Conservation (phyloP, 768 basidiomycete species). For the Macrolepiota dolichaula region DNA sequence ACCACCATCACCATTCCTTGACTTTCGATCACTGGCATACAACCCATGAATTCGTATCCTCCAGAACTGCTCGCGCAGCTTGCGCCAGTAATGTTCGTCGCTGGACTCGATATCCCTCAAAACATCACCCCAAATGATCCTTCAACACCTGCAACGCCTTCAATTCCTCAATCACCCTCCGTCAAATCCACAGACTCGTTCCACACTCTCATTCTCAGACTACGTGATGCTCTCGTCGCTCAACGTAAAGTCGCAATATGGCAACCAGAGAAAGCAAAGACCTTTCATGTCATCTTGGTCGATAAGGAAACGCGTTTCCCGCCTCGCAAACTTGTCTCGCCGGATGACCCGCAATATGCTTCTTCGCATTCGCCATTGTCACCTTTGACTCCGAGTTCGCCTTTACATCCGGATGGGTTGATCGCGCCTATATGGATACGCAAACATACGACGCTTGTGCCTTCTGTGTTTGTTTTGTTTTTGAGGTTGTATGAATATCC, state of each 20-base stretch:
- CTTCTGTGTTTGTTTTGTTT: slow-evolving; percentile 92
- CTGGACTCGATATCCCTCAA: slow-evolving; percentile 60
- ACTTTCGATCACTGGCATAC: not conserved
- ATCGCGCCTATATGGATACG: slow-evolving; percentile 98
- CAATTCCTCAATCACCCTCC: slow-evolving; percentile 21
- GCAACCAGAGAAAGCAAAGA: slow-evolving; percentile 66
- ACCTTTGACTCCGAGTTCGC: slow-evolving; percentile 83
- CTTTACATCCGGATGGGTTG: slow-evolving; percentile 90
- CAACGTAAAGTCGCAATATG: slow-evolving; percentile 68
- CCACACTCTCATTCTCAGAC: slow-evolving; percentile 47
- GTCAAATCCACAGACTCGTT: slow-evolving; percentile 58
- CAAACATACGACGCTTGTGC: slow-evolving; percentile 89
- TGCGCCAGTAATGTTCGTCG: slow-evolving; percentile 92
- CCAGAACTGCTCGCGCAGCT: slow-evolving; percentile 85
- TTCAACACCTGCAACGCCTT: slow-evolving; percentile 20
- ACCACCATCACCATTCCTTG: not conserved
- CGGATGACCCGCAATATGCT: slow-evolving; percentile 54
- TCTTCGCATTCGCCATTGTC: slow-evolving; percentile 88
- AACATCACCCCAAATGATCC: slow-evolving; percentile 21
- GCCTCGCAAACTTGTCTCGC: slow-evolving; percentile 70
- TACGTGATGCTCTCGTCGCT: slow-evolving; percentile 65
- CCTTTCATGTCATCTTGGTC: slow-evolving; percentile 83
- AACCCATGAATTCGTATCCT: slow-evolving; percentile 88
- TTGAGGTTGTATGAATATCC: slow-evolving; percentile 75
- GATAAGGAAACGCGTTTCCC: slow-evolving; percentile 85